Conservation (phyloP, 1,284 basidiomycete species). For the Leccinum pachyderme region DNA sequence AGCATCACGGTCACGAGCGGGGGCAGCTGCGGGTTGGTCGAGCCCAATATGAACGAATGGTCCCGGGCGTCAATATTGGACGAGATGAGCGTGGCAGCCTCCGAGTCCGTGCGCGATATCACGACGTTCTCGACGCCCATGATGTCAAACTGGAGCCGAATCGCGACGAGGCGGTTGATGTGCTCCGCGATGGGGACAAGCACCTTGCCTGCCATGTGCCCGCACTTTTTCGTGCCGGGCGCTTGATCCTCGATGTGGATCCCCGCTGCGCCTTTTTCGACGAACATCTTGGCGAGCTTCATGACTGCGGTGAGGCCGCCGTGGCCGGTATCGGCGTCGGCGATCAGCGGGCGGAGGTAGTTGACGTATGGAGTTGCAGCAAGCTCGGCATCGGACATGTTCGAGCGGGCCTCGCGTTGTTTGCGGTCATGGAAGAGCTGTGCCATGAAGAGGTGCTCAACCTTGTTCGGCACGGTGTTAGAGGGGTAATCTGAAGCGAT, state of each 20-base stretch:
- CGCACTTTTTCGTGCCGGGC: conserved; percentile 83
- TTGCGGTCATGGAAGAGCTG: conserved; percentile 89
- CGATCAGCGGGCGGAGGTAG: conserved; percentile 73
- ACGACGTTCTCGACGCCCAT: conserved; percentile 68
- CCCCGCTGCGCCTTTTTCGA: conserved; percentile 78
- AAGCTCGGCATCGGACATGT: conserved; percentile 73
- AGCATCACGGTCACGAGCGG: conserved; percentile 83
- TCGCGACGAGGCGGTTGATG: conserved; percentile 75
- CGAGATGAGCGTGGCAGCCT: conserved; percentile 95
- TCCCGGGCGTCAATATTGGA: conserved; percentile 97
- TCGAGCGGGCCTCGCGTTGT: conserved; percentile 75
- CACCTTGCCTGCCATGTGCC: conserved; percentile 83
- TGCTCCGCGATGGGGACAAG: conserved; percentile 79
- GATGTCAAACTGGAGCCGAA: conserved; percentile 64
- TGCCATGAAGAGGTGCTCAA: conserved; percentile 85
- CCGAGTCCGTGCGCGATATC: conserved; percentile 80
- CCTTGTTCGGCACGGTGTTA: conserved; percentile 92
- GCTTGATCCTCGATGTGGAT: conserved; percentile 86
- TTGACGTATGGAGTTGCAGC: conserved; percentile 60
- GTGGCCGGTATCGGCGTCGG: conserved; percentile 84
- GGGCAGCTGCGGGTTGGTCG: conserved; percentile 69
- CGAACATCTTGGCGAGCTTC: conserved; percentile 79
- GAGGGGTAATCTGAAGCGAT: conserved; percentile 80
- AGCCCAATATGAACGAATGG: conserved; percentile 94
- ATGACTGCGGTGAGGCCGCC: conserved; percentile 80